Base-by-base conservation (phyloP, 106 monocot genomes). In the Alisma plantagoaquatica region DNA sequence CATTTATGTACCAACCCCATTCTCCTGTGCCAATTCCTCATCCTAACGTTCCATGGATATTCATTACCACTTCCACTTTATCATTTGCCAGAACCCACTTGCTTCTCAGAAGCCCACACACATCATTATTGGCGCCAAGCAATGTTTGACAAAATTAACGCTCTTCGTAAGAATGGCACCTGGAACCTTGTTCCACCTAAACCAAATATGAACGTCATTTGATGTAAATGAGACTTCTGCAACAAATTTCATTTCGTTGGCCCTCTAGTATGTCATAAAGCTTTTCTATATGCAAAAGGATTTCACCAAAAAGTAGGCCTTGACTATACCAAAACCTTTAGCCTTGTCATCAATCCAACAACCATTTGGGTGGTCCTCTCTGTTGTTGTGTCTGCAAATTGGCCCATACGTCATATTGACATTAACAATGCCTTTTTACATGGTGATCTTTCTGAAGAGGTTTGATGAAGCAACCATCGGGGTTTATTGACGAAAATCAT, bases 121-220 rank as follows among this genome's bases (percentile, higher is more conserved):
- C 3, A 14, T 52, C 25, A 1, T 15, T 2, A 0, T 8, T 52
- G 51, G 51, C 9, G 27, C 1, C 9, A 52, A 3, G 51, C 51
- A 2, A 29, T 52, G 51, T 26, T 29, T 2, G 51, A 52, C 4
- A 29, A 52, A n/a, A 28, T 52, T 4, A 3, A 23, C 1, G 4
- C 51, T 14, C 11, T 52, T 3, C 51, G 9, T 2, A 2, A 52
- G 3, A 52, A 52, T 29, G 10, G 28, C 12, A 52, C 28, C 2
- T 52, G 27, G 51, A 27, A 10, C 2, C 51, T 52, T 52, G 51
- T 52, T 28, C 51, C 51, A 12, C 15, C 51, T 14, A 26, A 17
- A 1, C 51, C 51, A 2, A 52, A 27, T 29, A 6, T 12, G 4
- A 52, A 52, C 29, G 2, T 52, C 1, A 15, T 52, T 27, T 26